phyloP scores from a whole-genome alignment of 139 green algal species.

The Klebsormidium nitens region DNA sequence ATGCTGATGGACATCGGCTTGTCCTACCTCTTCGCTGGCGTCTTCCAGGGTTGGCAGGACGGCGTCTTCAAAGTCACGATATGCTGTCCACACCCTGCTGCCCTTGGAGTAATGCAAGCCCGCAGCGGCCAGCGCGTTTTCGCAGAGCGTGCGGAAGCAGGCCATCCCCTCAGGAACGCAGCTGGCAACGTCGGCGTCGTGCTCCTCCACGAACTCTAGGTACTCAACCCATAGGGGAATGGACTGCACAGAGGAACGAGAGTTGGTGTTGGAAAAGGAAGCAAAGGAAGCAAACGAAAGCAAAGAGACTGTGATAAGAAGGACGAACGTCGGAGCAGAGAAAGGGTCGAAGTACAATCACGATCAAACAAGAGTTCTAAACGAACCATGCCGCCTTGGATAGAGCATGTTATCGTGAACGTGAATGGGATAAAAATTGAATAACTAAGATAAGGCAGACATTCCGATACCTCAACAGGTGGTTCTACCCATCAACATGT shows the following conservation, averaged over 20 bases:
- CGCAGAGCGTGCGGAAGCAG: conserved; percentile 6
- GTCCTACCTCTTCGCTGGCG: too few species aligned
- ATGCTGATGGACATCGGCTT: too few species aligned
- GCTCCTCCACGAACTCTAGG: conserved; percentile 27
- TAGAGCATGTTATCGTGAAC: background rate
- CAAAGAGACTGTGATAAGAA: background rate
- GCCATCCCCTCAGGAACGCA: conserved; percentile 11
- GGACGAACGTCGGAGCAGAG: background rate
- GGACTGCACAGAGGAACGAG: conserved; percentile 18
- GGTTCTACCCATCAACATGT: too few species aligned
- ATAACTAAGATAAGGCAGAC: too few species aligned
- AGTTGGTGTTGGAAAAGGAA: background rate
- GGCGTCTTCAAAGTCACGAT: conserved; percentile 20
- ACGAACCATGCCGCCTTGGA: background rate
- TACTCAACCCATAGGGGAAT: conserved; percentile 33
- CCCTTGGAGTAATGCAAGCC: conserved; percentile 35
- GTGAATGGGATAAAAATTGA: too few species aligned
- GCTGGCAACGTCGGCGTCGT: conserved; percentile 7
- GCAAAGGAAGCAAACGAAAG: background rate
- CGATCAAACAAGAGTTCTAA: background rate
- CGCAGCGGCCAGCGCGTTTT: conserved; percentile 15
- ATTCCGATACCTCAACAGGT: too few species aligned
- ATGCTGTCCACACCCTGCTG: conserved; percentile 26
- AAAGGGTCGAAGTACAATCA: background rate
- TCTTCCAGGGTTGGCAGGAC: conserved; percentile 5